Evolutionary conservation across 768 basidiomycete species (phyloP).

Genomic region (Boletus rubroflammeus): DNA sequence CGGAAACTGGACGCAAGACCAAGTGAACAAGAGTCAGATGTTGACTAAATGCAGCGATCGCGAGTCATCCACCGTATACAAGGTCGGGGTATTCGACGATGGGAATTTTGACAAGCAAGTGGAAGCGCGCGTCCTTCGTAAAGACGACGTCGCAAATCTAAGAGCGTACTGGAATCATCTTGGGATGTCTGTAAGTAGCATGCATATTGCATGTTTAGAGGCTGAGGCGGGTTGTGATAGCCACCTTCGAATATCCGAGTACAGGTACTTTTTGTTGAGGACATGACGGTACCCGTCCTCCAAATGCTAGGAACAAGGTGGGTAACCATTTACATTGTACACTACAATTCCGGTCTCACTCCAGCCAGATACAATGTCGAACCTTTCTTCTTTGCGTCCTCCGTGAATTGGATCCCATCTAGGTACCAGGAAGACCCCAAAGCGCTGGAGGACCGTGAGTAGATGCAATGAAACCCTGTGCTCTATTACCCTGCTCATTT

Average conservation of each 20-base stretch:
- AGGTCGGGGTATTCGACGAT: slow-evolving; percentile 12
- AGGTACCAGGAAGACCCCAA: slow-evolving; percentile 38
- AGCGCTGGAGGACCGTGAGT: slow-evolving; percentile 38
- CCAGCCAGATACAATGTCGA: slow-evolving; percentile 37
- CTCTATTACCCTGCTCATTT: not conserved
- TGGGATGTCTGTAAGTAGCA: slow-evolving; percentile 21
- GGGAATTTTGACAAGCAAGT: slow-evolving; percentile 18
- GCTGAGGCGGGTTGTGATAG: slow-evolving; percentile 14
- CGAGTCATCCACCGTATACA: slow-evolving; percentile 19
- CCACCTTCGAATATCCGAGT: slow-evolving; percentile 27
- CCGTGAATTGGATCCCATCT: slow-evolving; percentile 40
- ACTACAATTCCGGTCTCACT: not conserved
- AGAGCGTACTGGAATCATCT: slow-evolving; percentile 31
- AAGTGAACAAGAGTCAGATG: slow-evolving; percentile 38
- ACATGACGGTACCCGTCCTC: slow-evolving; percentile 33
- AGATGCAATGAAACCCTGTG: not conserved
- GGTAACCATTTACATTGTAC: not conserved
- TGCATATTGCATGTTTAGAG: not conserved
- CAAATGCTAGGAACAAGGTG: slow-evolving; percentile 41
- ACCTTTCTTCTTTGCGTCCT: slow-evolving; percentile 44
- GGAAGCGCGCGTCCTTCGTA: slow-evolving; percentile 9
- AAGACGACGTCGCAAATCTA: slow-evolving; percentile 9
- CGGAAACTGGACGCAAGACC: slow-evolving; percentile 50
- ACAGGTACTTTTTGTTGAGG: slow-evolving; percentile 39
- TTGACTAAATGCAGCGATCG: slow-evolving; percentile 16